Percentiles rank a stretch among this genome's conserved stretches.
phyloP scores from a whole-genome alignment of 305 asterid genomes.

The Striga hermonthica region DNA sequence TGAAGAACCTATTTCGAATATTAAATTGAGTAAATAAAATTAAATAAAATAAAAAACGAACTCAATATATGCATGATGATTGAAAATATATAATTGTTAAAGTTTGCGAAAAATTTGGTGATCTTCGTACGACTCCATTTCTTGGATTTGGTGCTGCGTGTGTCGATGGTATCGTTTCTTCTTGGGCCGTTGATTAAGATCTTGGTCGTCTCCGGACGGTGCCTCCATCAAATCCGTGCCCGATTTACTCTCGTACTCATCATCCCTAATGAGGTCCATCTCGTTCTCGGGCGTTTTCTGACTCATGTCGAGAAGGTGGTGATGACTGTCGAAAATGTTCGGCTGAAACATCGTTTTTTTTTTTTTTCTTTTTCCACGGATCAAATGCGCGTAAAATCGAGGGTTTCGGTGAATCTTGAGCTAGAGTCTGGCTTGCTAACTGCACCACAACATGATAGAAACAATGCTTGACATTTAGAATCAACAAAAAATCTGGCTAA shows the following conservation, averaged over 20 bases:
- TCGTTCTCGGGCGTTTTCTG: slow-evolving; percentile 43
- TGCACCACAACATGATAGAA: neutral
- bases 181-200: slow-evolving; percentile 45
- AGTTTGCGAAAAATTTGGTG: neutral
- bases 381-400: neutral
- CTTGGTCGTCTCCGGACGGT: slow-evolving; percentile 48
- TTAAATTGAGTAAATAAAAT: neutral
- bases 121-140: slow-evolving; percentile 47
- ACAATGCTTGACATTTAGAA: neutral
- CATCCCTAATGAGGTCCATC: slow-evolving; percentile 42
- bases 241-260: slow-evolving; percentile 47
- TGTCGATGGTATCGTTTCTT: slow-evolving; percentile 54
- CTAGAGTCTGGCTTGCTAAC: no score
- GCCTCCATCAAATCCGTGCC: slow-evolving; percentile 46
- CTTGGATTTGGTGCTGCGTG: slow-evolving; percentile 49
- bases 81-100: neutral
- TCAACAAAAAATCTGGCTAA: no score
- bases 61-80: no score
- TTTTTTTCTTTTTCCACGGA: neutral
- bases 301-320: slow-evolving; percentile 41
- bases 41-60: neutral
- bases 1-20: slow-evolving; percentile 39
- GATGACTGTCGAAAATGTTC: slow-evolving; percentile 46
- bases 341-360: slow-evolving; percentile 43
- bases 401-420: slow-evolving; percentile 2